These are phyloP conservation scores for Talaromyces sp. DNA, from an alignment of 2,329 filamentous ascomycete species.

Conservation along the genomic window DNA sequence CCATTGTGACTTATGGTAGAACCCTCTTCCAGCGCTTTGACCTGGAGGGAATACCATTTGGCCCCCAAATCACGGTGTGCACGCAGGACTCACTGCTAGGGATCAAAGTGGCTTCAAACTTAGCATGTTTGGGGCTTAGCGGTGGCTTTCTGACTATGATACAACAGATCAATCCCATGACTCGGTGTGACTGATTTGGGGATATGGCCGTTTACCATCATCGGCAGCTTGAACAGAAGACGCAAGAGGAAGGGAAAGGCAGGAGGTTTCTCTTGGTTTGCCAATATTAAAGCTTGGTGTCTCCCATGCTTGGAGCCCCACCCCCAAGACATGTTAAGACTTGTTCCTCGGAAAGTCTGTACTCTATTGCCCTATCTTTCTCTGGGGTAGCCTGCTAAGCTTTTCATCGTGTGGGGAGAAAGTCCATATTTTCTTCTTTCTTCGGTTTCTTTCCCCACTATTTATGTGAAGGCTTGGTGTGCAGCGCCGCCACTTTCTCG, in stretches of 20 bases:
- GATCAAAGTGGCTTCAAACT: neutral
- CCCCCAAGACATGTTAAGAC: too few relatives aligned
- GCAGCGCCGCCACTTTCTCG: neutral
- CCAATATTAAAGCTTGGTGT: neutral
- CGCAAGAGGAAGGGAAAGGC: neutral
- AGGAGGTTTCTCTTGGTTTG: neutral
- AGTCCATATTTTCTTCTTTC: too few relatives aligned
- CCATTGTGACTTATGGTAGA: conserved; percentile 1
- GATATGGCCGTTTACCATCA: neutral
- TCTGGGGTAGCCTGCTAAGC: too few relatives aligned
- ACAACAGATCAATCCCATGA: neutral
- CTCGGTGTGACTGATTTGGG: neutral
- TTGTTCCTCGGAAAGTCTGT: too few relatives aligned
- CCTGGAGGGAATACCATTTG: neutral
- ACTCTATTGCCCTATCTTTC: too few relatives aligned
- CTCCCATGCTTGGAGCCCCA: neutral
- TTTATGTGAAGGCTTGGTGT: neutral
- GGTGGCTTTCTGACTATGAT: neutral
- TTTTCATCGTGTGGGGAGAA: too few relatives aligned
- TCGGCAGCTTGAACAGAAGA: neutral
- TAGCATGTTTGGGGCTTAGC: neutral
- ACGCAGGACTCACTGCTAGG: neutral
- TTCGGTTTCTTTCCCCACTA: neutral
- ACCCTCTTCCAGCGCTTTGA: neutral
- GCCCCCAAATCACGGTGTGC: neutral